A percentile compares a stretch with the other conserved stretches of the same genome.
These are phyloP conservation scores for Gastrolobium bilobum DNA, from an alignment of 306 rosid species.

Conservation along the genomic window DNA sequence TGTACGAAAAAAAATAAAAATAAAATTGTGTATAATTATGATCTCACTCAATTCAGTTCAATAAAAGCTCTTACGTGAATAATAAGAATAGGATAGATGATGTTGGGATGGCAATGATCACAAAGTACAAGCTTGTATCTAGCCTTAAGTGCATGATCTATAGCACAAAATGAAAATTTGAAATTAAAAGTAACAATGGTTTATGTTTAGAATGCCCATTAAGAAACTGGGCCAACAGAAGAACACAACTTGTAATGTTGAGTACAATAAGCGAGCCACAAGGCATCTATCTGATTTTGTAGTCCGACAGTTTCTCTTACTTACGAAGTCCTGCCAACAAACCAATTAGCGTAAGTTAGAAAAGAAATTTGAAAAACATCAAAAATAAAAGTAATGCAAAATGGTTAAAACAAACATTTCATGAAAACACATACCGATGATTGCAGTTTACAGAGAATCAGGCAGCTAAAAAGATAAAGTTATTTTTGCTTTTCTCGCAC, in stretches of 20 bases:
- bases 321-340: slow-evolving; percentile 61
- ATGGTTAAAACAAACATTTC: slow-evolving; percentile 27
- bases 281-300: slow-evolving; percentile 50
- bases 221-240: slow-evolving; percentile 42
- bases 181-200: slow-evolving; percentile 46
- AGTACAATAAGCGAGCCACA: slow-evolving; percentile 45
- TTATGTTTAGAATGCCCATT: slow-evolving; percentile 46
- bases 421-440: slow-evolving; percentile 47
- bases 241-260: slow-evolving; percentile 18
- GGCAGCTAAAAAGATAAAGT: slow-evolving; percentile 47
- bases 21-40: neutral
- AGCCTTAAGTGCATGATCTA: slow-evolving; percentile 42
- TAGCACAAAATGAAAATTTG: slow-evolving; percentile 44
- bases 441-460: slow-evolving; percentile 59
- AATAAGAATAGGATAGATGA: slow-evolving; percentile 30
- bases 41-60: slow-evolving; percentile 15
- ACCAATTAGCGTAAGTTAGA: slow-evolving; percentile 47
- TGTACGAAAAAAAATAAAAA: too few species aligned
- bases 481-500: slow-evolving; percentile 67
- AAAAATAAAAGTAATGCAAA: slow-evolving; percentile 4
- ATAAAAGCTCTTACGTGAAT: slow-evolving; percentile 29
- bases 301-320: slow-evolving; percentile 37
- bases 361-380: slow-evolving; percentile 15
- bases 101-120: slow-evolving; percentile 43
- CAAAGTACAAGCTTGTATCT: slow-evolving; percentile 41